Percentiles rank a stretch among this genome's conserved stretches.
These are phyloP conservation scores for Pseudogymnoascus sp. DNA, from an alignment of 2,329 filamentous ascomycete species.

Conservation along the genomic window DNA sequence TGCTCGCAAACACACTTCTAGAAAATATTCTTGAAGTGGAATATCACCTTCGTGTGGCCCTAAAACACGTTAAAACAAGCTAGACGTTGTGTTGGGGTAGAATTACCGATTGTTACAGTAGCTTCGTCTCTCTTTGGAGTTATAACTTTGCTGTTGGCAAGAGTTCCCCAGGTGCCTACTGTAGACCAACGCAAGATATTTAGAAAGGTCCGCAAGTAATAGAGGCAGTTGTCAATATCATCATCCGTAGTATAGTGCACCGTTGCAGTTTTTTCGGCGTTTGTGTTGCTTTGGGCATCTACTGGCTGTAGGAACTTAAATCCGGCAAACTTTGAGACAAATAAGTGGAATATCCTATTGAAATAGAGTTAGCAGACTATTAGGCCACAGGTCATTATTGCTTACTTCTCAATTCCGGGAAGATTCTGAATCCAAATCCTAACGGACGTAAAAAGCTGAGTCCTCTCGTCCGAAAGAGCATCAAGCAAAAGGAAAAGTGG, in stretches of 20 bases:
- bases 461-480: conserved; percentile 62
- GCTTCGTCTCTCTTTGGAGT: conserved; percentile 40
- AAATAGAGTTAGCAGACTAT: conserved; percentile 18
- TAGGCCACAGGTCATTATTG: conserved; percentile 8
- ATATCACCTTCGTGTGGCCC: conserved; percentile 49
- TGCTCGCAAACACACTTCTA: conserved; percentile 58
- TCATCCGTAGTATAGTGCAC: conserved; percentile 46
- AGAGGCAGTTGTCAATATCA: conserved; percentile 68
- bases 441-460: conserved; percentile 67
- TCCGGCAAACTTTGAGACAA: conserved; percentile 50
- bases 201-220: conserved; percentile 68
- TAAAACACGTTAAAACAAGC: conserved; percentile 25
- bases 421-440: conserved; percentile 72
- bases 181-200: conserved; percentile 64
- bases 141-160: conserved; percentile 55
- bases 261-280: neutral
- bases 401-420: conserved; percentile 55
- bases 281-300: conserved; percentile 16
- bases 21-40: conserved; percentile 60
- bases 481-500: conserved; percentile 80
- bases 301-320: conserved; percentile 44
- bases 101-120: conserved; percentile 45
- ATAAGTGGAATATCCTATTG: conserved; percentile 51
- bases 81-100: neutral
- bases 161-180: conserved; percentile 60